Base-by-base conservation (phyloP, 2,329 filamentous ascomycete species). In the Teratosphaeria nubilosa region DNA sequence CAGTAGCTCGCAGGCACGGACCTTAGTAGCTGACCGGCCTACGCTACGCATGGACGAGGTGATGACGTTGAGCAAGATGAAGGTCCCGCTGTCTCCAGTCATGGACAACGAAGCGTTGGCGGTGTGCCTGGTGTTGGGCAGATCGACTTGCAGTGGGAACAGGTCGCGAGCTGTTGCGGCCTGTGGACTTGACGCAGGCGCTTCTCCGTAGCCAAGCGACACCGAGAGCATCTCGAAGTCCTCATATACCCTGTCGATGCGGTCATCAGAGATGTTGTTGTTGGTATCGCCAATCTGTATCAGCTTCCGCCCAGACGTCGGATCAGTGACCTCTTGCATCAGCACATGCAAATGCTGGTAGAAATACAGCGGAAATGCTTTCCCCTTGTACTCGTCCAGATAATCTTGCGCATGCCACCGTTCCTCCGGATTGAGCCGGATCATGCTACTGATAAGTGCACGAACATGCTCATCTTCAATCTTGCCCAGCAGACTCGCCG, bases 211-310 rank as follows among this genome's bases (percentile, higher is more conserved):
- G 14, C 90, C 91, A 1, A 99, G 80, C 59, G 96, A 95, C 69
- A 95, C 95, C 0, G 92, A 91, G 56, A 99, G 96, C 72, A 97
- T 99, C 72, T 99, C 94, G 74, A 96, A 97, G 69, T 99, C 94
- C 65, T 88, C 84, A 69, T 88, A 97, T 0, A 99, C 86, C 51
- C 91, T 85, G 67, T 97, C 90, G 68, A 99, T 97, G 50, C 94
- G 84, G 64, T 96, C 91, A 72, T 99, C 94, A 1, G 91, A 86
- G 72, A 96, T 91, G 60, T 88, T 88, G 56, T 91, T 78, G 67
- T 91, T 95, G 63, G 82, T 84, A 2, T 80, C 76, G 11, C 83
- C 80, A 1, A 87, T 83, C 10, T 86, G 86, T 50, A 90, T 81
- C 11, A 86, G 82, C 56, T 82, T 85, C 63, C 87, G 86, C 0